Conservation (phyloP, 768 basidiomycete genomes). For the Auriscalpium orientale region DNA sequence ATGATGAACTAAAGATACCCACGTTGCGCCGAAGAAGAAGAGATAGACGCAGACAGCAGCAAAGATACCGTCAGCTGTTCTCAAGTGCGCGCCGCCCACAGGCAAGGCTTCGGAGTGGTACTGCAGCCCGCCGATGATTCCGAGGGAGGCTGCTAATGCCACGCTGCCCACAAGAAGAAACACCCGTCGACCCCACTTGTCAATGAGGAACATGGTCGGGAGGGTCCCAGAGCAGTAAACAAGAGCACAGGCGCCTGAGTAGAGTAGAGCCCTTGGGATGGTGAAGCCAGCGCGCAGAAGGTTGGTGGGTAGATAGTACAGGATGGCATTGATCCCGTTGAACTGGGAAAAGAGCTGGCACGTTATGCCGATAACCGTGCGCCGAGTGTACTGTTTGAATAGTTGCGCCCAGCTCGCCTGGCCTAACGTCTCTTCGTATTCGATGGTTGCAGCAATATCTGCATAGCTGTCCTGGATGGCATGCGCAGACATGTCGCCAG, state of each 20-base stretch:
- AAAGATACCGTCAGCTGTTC: constrained; percentile 29
- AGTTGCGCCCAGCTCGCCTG: constrained; percentile 40
- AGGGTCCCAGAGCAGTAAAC: constrained; percentile 43
- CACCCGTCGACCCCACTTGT: constrained; percentile 41
- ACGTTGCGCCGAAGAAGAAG: constrained; percentile 49
- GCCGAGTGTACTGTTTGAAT: constrained; percentile 42
- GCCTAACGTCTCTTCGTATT: constrained; percentile 32
- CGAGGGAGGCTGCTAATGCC: constrained; percentile 36
- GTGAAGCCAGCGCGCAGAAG: constrained; percentile 44
- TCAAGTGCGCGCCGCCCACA: constrained; percentile 22
- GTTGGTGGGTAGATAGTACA: constrained; percentile 51
- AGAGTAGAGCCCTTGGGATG: constrained; percentile 35
- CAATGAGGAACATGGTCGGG: constrained; percentile 47
- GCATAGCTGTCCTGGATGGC: constrained; percentile 36
- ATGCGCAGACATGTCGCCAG: constrained; percentile 37
- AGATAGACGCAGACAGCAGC: constrained; percentile 49
- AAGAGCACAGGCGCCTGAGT: constrained; percentile 38
- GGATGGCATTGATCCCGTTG: constrained; percentile 50
- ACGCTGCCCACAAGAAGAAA: constrained; percentile 43
- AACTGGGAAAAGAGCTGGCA: constrained; percentile 47
- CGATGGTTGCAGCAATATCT: constrained; percentile 33
- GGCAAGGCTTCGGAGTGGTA: constrained; percentile 34
- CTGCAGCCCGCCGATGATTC: constrained; percentile 47
- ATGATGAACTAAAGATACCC: constrained; percentile 6
- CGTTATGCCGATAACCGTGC: constrained; percentile 42